Evolutionary conservation across 148 eudicot species (phyloP).

Genomic region (Spergularia bocconei): DNA sequence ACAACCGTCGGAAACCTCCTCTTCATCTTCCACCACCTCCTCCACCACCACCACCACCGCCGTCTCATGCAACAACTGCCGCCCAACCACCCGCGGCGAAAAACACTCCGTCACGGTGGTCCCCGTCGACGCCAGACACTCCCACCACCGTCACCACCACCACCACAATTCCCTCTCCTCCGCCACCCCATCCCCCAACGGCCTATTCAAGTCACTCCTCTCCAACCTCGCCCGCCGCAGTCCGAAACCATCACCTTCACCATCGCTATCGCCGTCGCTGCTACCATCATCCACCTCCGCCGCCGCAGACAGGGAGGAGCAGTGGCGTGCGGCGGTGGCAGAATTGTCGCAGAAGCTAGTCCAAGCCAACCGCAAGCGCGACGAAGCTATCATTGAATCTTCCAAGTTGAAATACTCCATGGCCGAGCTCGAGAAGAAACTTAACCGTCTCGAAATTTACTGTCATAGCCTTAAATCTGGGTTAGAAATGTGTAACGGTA

Average conservation of each 20-base stretch:
- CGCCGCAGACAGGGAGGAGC: slow-evolving; percentile 48
- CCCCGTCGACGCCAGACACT: slow-evolving; percentile 45
- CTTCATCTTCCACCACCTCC: slow-evolving; percentile 27
- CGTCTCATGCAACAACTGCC: slow-evolving; percentile 75
- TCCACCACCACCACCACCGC: slow-evolving; percentile 39
- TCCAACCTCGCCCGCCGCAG: slow-evolving; percentile 48
- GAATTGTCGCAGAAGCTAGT: slow-evolving; percentile 75
- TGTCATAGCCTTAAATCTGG: slow-evolving; percentile 66
- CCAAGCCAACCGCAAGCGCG: slow-evolving; percentile 58
- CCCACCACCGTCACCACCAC: neutral
- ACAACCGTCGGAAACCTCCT: slow-evolving; percentile 16
- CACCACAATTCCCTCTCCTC: slow-evolving; percentile 17
- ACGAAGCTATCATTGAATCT: slow-evolving; percentile 76
- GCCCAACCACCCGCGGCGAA: slow-evolving; percentile 60
- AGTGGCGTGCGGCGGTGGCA: slow-evolving; percentile 57
- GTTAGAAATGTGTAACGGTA: slow-evolving; percentile 47
- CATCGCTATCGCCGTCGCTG: slow-evolving; percentile 22
- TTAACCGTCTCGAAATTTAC: slow-evolving; percentile 64
- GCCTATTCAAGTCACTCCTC: slow-evolving; percentile 57
- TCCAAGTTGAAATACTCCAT: slow-evolving; percentile 68
- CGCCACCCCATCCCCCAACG: slow-evolving; percentile 40
- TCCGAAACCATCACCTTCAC: slow-evolving; percentile 39
- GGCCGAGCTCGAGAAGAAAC: slow-evolving; percentile 76
- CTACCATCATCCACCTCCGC: slow-evolving; percentile 23
- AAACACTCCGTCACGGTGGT: slow-evolving; percentile 47